Conservation (phyloP, 352 stramenopile species). For the Globisporangium carolinianum region DNA sequence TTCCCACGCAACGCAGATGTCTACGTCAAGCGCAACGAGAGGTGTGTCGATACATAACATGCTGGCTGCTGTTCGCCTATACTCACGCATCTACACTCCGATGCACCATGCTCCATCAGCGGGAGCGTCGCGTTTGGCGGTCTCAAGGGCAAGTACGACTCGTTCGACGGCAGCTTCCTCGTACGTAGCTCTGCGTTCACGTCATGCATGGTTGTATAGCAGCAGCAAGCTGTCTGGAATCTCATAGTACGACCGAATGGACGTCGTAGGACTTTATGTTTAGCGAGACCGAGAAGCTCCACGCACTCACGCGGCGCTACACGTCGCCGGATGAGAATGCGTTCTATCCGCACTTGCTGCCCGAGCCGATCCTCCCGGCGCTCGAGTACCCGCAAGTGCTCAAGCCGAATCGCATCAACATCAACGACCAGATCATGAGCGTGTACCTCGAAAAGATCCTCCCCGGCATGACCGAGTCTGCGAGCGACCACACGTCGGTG, state of each 20-base stretch:
- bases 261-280: slow-evolving; percentile 94
- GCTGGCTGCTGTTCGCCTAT: no score
- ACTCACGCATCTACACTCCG: background rate
- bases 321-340: slow-evolving; percentile 97
- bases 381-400: slow-evolving; percentile 93
- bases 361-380: slow-evolving; percentile 87
- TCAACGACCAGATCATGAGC: slow-evolving; percentile 96
- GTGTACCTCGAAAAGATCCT: slow-evolving; percentile 96
- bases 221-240: background rate
- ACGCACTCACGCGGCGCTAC: slow-evolving; percentile 94
- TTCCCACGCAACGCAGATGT: slow-evolving; percentile 94
- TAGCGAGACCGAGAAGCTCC: slow-evolving; percentile 94
- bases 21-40: slow-evolving; percentile 89
- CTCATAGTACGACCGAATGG: no score
- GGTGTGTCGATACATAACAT: slow-evolving; percentile 17
- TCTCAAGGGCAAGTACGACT: slow-evolving; percentile 82
- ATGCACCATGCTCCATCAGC: slow-evolving; percentile 15
- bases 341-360: slow-evolving; percentile 94
- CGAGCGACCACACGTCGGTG: slow-evolving; percentile 87
- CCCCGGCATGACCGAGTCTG: slow-evolving; percentile 77
- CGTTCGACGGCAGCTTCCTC: slow-evolving; percentile 78
- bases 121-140: slow-evolving; percentile 66
- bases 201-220: background rate
- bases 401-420: slow-evolving; percentile 94
- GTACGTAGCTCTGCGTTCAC: slow-evolving; percentile 11